A percentile compares a stretch with the other conserved stretches of the same genome.
phyloP scores from a whole-genome alignment of 441 rosid species.

The Pelargonium myrrhifolium region DNA sequence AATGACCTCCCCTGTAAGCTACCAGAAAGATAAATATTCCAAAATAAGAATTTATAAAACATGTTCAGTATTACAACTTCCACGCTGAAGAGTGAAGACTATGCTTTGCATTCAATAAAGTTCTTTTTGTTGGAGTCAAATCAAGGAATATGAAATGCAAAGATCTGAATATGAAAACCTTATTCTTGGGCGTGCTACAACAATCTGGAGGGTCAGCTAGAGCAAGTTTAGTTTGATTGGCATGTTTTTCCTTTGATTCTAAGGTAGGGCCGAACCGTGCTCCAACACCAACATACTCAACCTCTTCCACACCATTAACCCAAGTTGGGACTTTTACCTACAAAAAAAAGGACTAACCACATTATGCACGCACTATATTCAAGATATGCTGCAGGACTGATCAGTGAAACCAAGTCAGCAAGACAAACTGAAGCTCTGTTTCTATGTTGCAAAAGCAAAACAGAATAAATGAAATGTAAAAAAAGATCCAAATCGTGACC shows the following conservation, averaged over 20 bases:
- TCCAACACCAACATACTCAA: conserved; percentile 51
- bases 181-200: conserved; percentile 32
- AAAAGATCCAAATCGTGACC: neutral
- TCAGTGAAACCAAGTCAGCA: neutral
- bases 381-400: neutral
- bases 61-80: neutral
- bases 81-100: neutral
- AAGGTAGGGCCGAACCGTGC: conserved; percentile 48
- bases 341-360: neutral
- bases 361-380: neutral
- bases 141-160: conserved; percentile 1
- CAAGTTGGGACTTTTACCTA: conserved; percentile 51
- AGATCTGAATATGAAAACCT: conserved; percentile 30
- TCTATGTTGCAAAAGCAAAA: neutral
- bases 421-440: neutral
- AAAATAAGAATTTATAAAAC: conserved; percentile 13
- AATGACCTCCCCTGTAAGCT: conserved; percentile 50
- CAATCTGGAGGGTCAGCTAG: conserved; percentile 49
- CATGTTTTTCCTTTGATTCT: conserved; percentile 48
- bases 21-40: conserved; percentile 18
- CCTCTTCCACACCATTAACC: conserved; percentile 29
- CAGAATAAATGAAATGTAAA: neutral
- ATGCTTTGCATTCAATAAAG: neutral
- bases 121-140: conserved; percentile 8
- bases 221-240: conserved; percentile 31